A percentile compares a stretch with the other conserved stretches of the same genome.
These are phyloP conservation scores for Coccomyxa subellipsoidea DNA, from an alignment of 163 green algal species.

Conservation along the genomic window DNA sequence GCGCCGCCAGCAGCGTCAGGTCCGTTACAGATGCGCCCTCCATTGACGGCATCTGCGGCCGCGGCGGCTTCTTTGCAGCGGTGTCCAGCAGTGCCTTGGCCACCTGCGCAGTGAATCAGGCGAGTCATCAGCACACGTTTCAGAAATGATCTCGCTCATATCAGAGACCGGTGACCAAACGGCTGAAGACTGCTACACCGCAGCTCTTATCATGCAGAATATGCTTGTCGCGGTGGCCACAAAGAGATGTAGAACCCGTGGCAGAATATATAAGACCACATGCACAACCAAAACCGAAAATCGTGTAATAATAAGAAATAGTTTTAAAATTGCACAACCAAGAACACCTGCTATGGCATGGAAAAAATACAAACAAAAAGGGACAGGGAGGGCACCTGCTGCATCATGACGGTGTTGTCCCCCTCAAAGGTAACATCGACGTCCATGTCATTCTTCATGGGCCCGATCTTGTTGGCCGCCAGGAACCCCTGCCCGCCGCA, in stretches of 20 bases:
- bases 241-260: too few relatives aligned
- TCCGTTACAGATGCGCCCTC: neutral
- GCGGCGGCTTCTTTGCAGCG: conserved; percentile 12
- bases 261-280: too few relatives aligned
- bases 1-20: conserved; percentile 23
- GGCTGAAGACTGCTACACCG: too few relatives aligned
- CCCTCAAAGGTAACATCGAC: conserved; percentile 88
- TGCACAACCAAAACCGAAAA: too few relatives aligned
- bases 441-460: conserved; percentile 83
- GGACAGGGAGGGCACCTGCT: too few relatives aligned
- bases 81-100: conserved; percentile 49
- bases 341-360: too few relatives aligned
- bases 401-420: conserved; percentile 97
- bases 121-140: neutral
- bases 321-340: too few relatives aligned
- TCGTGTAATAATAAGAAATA: too few relatives aligned
- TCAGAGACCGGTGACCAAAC: neutral
- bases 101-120: conserved; percentile 26
- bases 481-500: conserved; percentile 87
- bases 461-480: conserved; percentile 82
- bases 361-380: too few relatives aligned
- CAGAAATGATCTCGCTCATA: neutral
- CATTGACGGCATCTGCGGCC: neutral
- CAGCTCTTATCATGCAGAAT: too few relatives aligned
- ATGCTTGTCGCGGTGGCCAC: too few relatives aligned